Conservation (phyloP, 352 stramenopile species). For the Phytophthora fragariaefolia region DNA sequence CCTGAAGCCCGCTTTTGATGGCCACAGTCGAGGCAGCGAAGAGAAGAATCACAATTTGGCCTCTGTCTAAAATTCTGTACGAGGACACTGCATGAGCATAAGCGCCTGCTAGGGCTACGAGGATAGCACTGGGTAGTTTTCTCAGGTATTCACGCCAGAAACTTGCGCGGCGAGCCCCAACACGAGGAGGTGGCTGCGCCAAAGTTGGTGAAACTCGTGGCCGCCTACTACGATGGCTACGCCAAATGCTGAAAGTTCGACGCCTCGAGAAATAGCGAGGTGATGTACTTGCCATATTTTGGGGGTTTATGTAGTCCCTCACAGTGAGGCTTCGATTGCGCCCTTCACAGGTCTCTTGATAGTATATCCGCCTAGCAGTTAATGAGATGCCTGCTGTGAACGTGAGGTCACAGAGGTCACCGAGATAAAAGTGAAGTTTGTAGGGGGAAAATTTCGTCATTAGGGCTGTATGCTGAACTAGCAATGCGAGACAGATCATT, state of each 20-base stretch:
- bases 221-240: background rate
- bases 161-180: background rate
- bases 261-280: too few species aligned
- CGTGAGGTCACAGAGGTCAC: constrained; percentile 8
- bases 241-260: background rate
- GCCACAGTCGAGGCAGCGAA: background rate
- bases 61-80: constrained; percentile 2
- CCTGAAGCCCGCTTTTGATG: background rate
- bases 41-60: constrained; percentile 1
- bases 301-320: background rate
- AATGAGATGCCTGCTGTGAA: constrained; percentile 4
- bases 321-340: background rate
- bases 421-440: constrained; percentile 39
- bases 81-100: constrained; percentile 28
- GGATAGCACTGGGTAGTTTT: background rate
- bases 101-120: constrained; percentile 13
- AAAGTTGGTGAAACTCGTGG: background rate
- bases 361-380: constrained; percentile 11
- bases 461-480: constrained; percentile 9
- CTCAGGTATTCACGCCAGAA: constrained; percentile 10
- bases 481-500: constrained; percentile 5
- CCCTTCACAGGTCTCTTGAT: constrained; percentile 10
- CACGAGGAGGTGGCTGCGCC: background rate
- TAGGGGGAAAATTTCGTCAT: constrained; percentile 8
- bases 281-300: background rate